These are phyloP conservation scores for Salvia sclarea DNA, from an alignment of 305 asterid species.

Conservation along the genomic window DNA sequence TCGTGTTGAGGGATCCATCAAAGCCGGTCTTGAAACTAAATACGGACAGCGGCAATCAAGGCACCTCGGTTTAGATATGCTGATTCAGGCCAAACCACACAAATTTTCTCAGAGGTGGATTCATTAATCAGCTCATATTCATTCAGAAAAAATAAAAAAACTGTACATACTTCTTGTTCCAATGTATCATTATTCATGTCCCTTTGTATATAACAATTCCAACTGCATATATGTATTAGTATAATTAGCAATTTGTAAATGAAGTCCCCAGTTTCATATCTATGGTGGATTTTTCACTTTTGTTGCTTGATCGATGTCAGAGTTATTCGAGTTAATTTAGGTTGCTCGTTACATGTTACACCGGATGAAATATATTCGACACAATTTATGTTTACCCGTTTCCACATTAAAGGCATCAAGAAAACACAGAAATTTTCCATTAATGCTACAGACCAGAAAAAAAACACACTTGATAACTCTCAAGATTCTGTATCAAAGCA, in stretches of 20 bases:
- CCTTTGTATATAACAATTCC: constrained; percentile 32
- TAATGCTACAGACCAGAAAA: not conserved
- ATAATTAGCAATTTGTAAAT: not conserved
- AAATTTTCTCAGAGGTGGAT: constrained; percentile 10
- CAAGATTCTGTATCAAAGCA: not conserved
- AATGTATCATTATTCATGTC: constrained; percentile 23
- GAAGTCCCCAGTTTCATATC: not conserved
- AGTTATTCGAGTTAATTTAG: not conserved
- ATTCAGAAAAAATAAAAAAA: constrained; percentile 15
- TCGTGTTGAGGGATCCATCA: constrained; percentile 51
- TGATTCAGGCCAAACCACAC: not conserved
- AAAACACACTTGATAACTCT: not conserved
- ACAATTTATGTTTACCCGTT: not conserved
- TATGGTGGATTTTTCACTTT: too few relatives aligned
- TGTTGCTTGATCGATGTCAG: not conserved
- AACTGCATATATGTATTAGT: not conserved
- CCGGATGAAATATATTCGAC: not conserved
- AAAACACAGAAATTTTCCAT: not conserved
- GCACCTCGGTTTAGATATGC: constrained; percentile 35
- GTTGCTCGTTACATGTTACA: not conserved
- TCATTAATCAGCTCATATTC: constrained; percentile 1
- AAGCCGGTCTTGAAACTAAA: constrained; percentile 41
- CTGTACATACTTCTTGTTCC: constrained; percentile 31
- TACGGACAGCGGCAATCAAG: constrained; percentile 33
- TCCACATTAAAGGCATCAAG: not conserved